Evolutionary conservation across 2,329 filamentous ascomycete species (phyloP).

Genomic region (Colletotrichum tamarilloi): DNA sequence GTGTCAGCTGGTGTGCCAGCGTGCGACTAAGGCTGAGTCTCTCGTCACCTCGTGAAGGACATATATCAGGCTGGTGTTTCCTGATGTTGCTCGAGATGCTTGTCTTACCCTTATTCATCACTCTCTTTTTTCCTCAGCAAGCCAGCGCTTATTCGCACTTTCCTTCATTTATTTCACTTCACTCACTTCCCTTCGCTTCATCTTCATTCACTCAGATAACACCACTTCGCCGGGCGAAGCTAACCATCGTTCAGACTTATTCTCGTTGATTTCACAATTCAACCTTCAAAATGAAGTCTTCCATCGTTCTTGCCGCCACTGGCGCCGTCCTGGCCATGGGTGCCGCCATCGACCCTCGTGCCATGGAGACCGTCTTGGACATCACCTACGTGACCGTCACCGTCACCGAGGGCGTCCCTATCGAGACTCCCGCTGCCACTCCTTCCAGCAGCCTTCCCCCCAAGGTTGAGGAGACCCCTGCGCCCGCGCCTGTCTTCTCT

Average conservation of each 20-base stretch:
- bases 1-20: not conserved
- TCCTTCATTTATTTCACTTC: not conserved
- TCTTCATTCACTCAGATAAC: not conserved
- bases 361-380: slow-evolving; percentile 52
- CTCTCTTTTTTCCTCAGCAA: not conserved
- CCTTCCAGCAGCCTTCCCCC: slow-evolving; percentile 37
- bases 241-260: slow-evolving; percentile 35
- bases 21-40: not conserved
- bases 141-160: not conserved
- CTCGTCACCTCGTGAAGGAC: not conserved
- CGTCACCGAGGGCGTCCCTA: slow-evolving; percentile 50
- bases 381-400: slow-evolving; percentile 56
- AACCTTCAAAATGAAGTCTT: slow-evolving; percentile 60
- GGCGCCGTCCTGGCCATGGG: slow-evolving; percentile 59
- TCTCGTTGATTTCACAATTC: slow-evolving; percentile 6
- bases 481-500: slow-evolving; percentile 28
- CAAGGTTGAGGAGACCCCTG: slow-evolving; percentile 16
- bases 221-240: slow-evolving; percentile 35
- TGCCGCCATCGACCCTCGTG: slow-evolving; percentile 55
- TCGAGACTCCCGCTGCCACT: slow-evolving; percentile 38
- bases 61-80: slow-evolving; percentile 21
- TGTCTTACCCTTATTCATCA: not conserved
- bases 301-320: slow-evolving; percentile 56
- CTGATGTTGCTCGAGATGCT: not conserved
- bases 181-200: not conserved